Percentiles rank a stretch among this genome's conserved stretches.
These are phyloP conservation scores for Neofusicoccum sp. DNA, from an alignment of 2,329 filamentous ascomycete species.

Conservation along the genomic window DNA sequence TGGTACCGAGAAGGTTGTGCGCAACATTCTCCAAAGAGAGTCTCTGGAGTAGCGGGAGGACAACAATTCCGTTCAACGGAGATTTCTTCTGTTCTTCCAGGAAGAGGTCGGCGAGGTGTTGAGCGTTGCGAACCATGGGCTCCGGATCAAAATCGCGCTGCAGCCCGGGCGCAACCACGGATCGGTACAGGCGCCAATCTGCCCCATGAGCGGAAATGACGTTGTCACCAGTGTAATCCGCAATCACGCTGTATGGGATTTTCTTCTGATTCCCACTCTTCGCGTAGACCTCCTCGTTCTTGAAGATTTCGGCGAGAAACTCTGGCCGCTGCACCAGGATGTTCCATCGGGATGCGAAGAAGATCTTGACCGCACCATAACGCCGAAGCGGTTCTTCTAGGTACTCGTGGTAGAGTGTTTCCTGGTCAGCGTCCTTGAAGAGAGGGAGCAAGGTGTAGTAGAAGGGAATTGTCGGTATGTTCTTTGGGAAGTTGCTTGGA, in stretches of 20 bases:
- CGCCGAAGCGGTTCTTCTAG: slow-evolving; percentile 42
- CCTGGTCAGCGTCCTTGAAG: slow-evolving; percentile 48
- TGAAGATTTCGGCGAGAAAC: slow-evolving; percentile 46
- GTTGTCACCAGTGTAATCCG: slow-evolving; percentile 37
- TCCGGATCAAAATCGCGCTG: slow-evolving; percentile 28
- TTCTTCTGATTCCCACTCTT: slow-evolving; percentile 38
- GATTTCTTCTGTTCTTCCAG: slow-evolving; percentile 31
- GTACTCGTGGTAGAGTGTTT: slow-evolving; percentile 44
- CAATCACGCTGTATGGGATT: slow-evolving; percentile 35
- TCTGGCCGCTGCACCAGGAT: slow-evolving; percentile 50
- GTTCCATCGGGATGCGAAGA: slow-evolving; percentile 54
- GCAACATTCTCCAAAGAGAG: slow-evolving; percentile 43
- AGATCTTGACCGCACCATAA: slow-evolving; percentile 53
- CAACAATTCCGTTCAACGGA: slow-evolving; percentile 26
- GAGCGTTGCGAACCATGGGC: slow-evolving; percentile 30
- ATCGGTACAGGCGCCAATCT: slow-evolving; percentile 35
- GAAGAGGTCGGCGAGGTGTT: slow-evolving; percentile 33
- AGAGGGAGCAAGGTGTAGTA: slow-evolving; percentile 49
- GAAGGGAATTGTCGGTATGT: slow-evolving; percentile 49
- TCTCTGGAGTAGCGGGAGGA: slow-evolving; percentile 40
- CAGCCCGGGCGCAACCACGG: slow-evolving; percentile 35
- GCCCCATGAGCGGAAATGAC: slow-evolving; percentile 38
- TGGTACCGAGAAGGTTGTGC: slow-evolving; percentile 32
- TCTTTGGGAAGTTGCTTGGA: slow-evolving; percentile 28
- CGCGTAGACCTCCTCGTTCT: slow-evolving; percentile 34